Percentiles rank a stretch among this genome's conserved stretches.
Evolutionary conservation across 495 filamentous ascomycete species (phyloP).

Genomic region (Penicillium alfredii): DNA sequence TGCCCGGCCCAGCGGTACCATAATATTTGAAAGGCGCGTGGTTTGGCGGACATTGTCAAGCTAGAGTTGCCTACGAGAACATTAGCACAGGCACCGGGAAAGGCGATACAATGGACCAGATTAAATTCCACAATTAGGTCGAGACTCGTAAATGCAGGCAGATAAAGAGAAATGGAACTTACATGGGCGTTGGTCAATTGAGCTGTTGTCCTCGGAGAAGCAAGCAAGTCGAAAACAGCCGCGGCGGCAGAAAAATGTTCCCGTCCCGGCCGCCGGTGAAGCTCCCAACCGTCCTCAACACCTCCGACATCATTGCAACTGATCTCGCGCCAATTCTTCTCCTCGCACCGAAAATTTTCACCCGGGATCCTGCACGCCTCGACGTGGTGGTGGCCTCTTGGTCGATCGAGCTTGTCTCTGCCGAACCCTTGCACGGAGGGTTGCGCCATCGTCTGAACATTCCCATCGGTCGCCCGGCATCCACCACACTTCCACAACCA

Average conservation of each 20-base stretch:
- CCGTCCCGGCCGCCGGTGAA: constrained; percentile 43
- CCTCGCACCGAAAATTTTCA: too few species aligned
- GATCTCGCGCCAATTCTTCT: too few species aligned
- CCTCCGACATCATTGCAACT: too few species aligned
- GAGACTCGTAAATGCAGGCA: neutral
- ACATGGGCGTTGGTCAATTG: constrained; percentile 10
- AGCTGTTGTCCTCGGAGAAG: constrained; percentile 24
- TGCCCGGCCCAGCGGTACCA: constrained; percentile 22
- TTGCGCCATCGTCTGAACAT: constrained; percentile 18
- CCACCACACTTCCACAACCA: constrained; percentile 3
- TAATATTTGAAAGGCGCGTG: constrained; percentile 24
- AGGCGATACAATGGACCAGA: neutral
- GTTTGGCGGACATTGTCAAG: constrained; percentile 30
- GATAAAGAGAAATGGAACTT: constrained; percentile 3
- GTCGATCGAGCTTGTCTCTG: constrained; percentile 21
- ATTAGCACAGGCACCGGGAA: constrained; percentile 10
- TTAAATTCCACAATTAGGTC: too few species aligned
- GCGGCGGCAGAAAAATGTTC: constrained; percentile 45
- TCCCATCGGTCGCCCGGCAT: constrained; percentile 13
- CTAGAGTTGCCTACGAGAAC: constrained; percentile 9
- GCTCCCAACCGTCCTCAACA: constrained; percentile 42
- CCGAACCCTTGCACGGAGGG: constrained; percentile 19
- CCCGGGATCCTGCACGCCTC: constrained; percentile 15
- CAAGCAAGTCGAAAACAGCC: constrained; percentile 18
- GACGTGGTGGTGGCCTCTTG: constrained; percentile 29